Conservation (phyloP, 441 rosid genomes). For the Omphalea diandra region DNA sequence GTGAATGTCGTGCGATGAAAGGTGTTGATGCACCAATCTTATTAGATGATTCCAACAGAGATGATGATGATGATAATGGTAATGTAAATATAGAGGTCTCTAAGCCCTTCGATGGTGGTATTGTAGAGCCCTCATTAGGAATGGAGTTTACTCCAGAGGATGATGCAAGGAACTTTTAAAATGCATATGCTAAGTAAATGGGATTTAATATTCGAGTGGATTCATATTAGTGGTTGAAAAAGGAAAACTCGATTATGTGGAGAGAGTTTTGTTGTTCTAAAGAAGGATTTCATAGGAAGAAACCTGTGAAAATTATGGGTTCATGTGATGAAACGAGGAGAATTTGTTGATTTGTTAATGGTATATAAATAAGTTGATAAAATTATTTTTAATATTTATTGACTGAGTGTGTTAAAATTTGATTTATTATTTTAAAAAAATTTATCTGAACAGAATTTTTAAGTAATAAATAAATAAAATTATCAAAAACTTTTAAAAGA, state of each 20-base stretch:
- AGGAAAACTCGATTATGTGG: conserved; percentile 31
- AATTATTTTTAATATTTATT: too few species aligned
- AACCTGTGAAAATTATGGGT: conserved; percentile 16
- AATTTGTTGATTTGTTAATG: too few species aligned
- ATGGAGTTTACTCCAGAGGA: conserved; percentile 22
- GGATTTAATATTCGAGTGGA: conserved; percentile 27
- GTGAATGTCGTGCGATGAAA: conserved; percentile 23
- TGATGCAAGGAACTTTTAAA: conserved; percentile 4
- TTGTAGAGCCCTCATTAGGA: conserved; percentile 28
- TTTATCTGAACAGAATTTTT: too few species aligned
- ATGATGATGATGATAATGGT: too few species aligned
- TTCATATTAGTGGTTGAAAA: conserved; percentile 32
- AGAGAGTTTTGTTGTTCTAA: conserved; percentile 34
- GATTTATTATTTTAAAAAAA: too few species aligned
- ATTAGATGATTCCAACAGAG: conserved; percentile 16
- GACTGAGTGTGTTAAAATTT: too few species aligned
- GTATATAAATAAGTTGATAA: too few species aligned
- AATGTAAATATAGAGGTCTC: conserved; percentile 19
- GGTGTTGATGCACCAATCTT: conserved; percentile 26
- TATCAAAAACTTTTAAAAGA: too few species aligned
- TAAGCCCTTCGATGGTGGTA: conserved; percentile 17
- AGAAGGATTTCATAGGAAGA: conserved; percentile 30
- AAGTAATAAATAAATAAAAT: too few species aligned
- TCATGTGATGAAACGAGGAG: conserved; percentile 16
- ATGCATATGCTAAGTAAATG: background rate